Evolutionary conservation across 768 basidiomycete genomes (phyloP).

Genomic region (Mycena albidolilacea): DNA sequence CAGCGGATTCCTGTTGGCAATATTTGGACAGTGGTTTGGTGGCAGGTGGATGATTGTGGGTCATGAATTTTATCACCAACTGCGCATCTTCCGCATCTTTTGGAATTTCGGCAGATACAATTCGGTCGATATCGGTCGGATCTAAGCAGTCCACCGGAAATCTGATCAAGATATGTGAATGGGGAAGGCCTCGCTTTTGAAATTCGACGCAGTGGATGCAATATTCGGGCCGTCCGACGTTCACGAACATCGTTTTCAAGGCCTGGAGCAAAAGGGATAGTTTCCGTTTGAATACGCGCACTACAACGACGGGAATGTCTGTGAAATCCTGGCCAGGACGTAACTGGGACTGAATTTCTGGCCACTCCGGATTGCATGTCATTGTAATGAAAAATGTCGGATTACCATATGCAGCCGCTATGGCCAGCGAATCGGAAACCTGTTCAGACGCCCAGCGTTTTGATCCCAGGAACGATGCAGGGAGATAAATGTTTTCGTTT

Average conservation of each 20-base stretch:
- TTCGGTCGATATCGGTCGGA: background rate
- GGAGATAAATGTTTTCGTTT: background rate
- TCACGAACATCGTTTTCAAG: background rate
- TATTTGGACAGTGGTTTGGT: background rate
- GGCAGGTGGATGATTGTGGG: background rate
- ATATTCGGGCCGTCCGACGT: background rate
- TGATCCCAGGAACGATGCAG: background rate
- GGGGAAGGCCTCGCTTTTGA: background rate
- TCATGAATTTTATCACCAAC: background rate
- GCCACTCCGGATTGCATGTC: background rate
- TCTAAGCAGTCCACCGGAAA: background rate
- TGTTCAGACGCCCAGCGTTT: slow-evolving; percentile 1
- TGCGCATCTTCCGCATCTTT: background rate
- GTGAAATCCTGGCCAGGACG: background rate
- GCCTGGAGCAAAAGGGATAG: background rate
- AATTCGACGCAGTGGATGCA: background rate
- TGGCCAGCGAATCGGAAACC: background rate
- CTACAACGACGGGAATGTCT: background rate
- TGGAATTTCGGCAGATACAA: background rate
- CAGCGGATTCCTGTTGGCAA: background rate
- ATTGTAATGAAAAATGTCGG: background rate
- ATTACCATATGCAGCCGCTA: background rate
- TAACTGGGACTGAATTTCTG: background rate
- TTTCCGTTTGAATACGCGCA: background rate
- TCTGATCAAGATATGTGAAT: background rate